phyloP scores from a whole-genome alignment of 257 asterid genomes.

The Forsythia viridissima region DNA sequence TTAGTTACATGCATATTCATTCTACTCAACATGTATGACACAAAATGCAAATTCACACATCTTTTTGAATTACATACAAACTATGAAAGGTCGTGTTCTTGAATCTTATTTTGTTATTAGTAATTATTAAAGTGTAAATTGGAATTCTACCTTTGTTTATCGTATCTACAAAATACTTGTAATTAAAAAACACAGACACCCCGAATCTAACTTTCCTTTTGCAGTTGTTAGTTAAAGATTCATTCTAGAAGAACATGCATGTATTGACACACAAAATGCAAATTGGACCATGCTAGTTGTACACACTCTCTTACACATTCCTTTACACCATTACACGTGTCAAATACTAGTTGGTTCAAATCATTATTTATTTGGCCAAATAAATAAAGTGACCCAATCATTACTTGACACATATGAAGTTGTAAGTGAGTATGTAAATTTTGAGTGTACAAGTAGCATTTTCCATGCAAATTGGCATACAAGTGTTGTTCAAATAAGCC shows the following conservation, averaged over 20 bases:
- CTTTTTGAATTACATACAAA: not conserved
- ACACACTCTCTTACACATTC: too few relatives aligned
- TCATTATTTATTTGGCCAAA: too few relatives aligned
- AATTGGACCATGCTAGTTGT: too few relatives aligned
- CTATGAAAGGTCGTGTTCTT: not conserved
- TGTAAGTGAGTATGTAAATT: too few relatives aligned
- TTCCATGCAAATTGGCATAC: not conserved
- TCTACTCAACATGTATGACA: not conserved
- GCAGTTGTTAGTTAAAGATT: not conserved
- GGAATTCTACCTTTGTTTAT: not conserved
- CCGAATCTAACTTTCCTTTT: not conserved
- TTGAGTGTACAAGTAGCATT: too few relatives aligned
- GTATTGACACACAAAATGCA: not conserved
- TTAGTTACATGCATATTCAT: not conserved
- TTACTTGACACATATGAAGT: too few relatives aligned
- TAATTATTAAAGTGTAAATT: too few relatives aligned
- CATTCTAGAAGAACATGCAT: not conserved
- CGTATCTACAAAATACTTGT: not conserved
- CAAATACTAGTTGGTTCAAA: too few relatives aligned
- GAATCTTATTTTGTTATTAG: not conserved
- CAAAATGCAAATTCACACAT: not conserved
- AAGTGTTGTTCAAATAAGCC: not conserved
- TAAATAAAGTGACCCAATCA: too few relatives aligned
- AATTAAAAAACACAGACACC: not conserved
- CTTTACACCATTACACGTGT: too few relatives aligned